These are phyloP conservation scores for Canna indica DNA, from an alignment of 176 grass and related monocot species.

Conservation along the genomic window DNA sequence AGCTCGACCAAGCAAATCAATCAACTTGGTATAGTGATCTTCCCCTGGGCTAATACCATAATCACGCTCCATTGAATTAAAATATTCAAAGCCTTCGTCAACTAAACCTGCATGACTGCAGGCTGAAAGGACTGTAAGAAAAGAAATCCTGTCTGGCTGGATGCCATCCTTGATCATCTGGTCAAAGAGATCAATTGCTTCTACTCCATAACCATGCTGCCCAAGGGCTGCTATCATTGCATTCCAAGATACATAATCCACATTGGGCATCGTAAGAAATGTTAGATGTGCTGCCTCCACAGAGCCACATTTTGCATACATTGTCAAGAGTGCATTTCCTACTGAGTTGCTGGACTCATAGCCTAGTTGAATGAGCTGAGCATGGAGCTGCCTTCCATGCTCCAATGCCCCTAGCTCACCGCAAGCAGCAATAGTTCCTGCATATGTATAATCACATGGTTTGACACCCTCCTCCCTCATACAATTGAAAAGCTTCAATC, in stretches of 20 bases:
- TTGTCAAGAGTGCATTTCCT: constrained; percentile 71
- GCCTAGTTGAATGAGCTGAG: constrained; percentile 38
- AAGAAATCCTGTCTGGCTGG: constrained; percentile 61
- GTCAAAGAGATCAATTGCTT: constrained; percentile 66
- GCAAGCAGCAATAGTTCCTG: constrained; percentile 60
- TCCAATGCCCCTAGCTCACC: constrained; percentile 52
- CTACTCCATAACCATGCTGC: constrained; percentile 64
- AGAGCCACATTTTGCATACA: constrained; percentile 80
- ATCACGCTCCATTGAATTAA: constrained; percentile 70
- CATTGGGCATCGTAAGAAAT: constrained; percentile 58
- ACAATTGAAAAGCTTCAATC: constrained; percentile 47
- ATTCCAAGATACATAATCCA: constrained; percentile 76
- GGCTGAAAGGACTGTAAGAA: constrained; percentile 64
- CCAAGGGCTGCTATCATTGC: constrained; percentile 80
- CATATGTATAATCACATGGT: constrained; percentile 65
- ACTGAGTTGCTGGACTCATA: constrained; percentile 75
- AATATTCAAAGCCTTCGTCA: constrained; percentile 66
- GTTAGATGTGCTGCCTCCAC: constrained; percentile 49
- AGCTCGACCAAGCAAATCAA: constrained; percentile 68
- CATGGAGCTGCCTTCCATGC: constrained; percentile 65
- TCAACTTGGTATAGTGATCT: constrained; percentile 71
- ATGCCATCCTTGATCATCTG: constrained; percentile 48
- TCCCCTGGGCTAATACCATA: constrained; percentile 65
- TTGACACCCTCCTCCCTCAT: constrained; percentile 47
- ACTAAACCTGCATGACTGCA: constrained; percentile 74